Conservation (phyloP, 1,139 yeast genomes). For the Kazachstania sp. region DNA sequence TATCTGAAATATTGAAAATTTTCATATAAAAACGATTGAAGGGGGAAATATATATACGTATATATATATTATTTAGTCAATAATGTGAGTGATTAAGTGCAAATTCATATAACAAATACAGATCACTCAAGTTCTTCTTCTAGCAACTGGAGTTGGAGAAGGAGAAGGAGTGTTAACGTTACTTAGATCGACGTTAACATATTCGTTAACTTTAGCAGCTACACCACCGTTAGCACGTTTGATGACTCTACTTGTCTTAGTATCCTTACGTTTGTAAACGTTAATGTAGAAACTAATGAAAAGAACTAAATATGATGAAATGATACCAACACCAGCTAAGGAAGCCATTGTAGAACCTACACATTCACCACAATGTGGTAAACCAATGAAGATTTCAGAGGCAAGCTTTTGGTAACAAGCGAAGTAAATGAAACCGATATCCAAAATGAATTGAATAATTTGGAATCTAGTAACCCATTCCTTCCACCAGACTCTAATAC, state of each 20-base stretch:
- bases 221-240: conserved; percentile 72
- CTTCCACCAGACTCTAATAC: conserved; percentile 85
- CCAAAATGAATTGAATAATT: conserved; percentile 67
- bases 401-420: conserved; percentile 54
- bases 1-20: too few species aligned
- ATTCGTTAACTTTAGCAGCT: conserved; percentile 61
- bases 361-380: conserved; percentile 64
- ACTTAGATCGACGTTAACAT: conserved; percentile 48
- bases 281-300: conserved; percentile 73
- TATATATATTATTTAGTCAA: not conserved
- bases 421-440: conserved; percentile 66
- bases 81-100: too few species aligned
- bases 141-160: conserved; percentile 34
- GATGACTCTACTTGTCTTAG: conserved; percentile 45
- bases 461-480: conserved; percentile 85
- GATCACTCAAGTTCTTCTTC: conserved; percentile 28
- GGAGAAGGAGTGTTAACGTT: conserved; percentile 37
- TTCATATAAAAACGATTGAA: too few species aligned
- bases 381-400: conserved; percentile 32
- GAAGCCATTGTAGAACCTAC: conserved; percentile 70
- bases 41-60: not conserved
- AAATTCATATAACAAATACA: too few species aligned
- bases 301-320: conserved; percentile 63
- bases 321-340: conserved; percentile 61
- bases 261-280: conserved; percentile 54